Evolutionary conservation across 805 yeast genomes (phyloP), one percentile per base, ranked within the genome.

Genomic region (Torulaspora gathmanii): DNA sequence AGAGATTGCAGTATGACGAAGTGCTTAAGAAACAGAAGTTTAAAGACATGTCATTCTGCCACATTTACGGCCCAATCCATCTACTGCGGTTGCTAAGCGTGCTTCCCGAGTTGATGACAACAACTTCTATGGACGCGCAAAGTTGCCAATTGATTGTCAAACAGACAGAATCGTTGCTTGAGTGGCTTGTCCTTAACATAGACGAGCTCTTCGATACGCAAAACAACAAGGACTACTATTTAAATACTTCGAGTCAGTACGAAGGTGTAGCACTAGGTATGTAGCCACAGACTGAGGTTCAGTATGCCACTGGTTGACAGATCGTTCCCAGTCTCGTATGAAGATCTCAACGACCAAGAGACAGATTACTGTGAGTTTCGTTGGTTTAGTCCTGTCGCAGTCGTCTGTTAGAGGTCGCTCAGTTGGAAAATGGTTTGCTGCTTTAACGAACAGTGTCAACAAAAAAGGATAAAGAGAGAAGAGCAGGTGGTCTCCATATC

Each of bases 31-130:
- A 51, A 23, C 50, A 51, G 20, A 45, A 36, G 26, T 42, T 41
- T 19, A 43, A 40, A 11, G 48, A 50, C 11, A 35, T 23, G 25
- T 47, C 53, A 20, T 44, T 49, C 10, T 42, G 54, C 13, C 71
- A 74, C 2, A 61, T 83, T 0, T 91, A 90, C 57, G 96, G 96
- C 0, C 73, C 83, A 1, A 90, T 86, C 55, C 97, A 90, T 64
- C 68, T 93, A 29, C 66, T 91, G 48, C 71, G 99, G 52, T 66
- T 91, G 45, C 70, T 89, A 52, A 83, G 86, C 12, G 72, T 86
- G 1, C 66, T 93, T 35, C 98, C 99, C 0, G 93, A 88, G 9
- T 68, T 89, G n/a, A 74, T 90, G 43, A 75, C 87, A 0, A 82
- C 81, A 51, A 80, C 95, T 1, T 69, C 80, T 7, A 85, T 89